Evolutionary conservation across 1,139 yeast species (phyloP), one percentile per base, ranked within the genome.

Genomic region (Candida glucosophila): DNA sequence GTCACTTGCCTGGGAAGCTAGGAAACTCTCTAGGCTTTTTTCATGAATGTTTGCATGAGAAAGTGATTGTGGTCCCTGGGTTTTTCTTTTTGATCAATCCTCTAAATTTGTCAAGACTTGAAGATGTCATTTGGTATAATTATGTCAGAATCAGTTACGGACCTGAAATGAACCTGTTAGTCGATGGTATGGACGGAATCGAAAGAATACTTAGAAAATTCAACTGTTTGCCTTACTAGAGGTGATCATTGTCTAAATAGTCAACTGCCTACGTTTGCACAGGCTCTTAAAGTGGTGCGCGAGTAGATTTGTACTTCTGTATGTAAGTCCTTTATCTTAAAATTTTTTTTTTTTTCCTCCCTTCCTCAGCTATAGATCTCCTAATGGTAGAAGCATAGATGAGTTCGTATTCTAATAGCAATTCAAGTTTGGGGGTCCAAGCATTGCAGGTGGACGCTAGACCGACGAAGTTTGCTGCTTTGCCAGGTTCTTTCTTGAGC

Each of bases 61-160:
- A 64, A 40, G 77, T 73, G 10, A 75, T 75, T 44, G 68, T 71
- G 22, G 82, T 75, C 11, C 82, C 81, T 2, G 81, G 82, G 3
- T 73, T 75, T 37, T 74, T 74, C 58, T 75, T 75, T 43, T 73
- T 74, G 43, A 61, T 75, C 37, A 75, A 75, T 39, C 81, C 81
- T 8, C 67, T 73, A 37, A 74, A 76, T 40, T 67, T 76, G 49
- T 62, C 77, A 28, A 67, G 68, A 29, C 52, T 75, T 32, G 75
- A 67, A 36, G 81, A 74, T 37, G 74, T 72, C 14, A 75, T 72
- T 26, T 73, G 77, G 78, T 74, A 71, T 42, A 70, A 73, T 35
- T 74, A 62, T 39, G 77, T 74, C 7, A 57, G 82, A 42, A 54
- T 75, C 30, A 71, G 78, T 36, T 75, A 74, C 40, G 82, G 82